Evolutionary conservation across 495 filamentous ascomycete species (phyloP).

Genomic region (Wilcoxina mikolae): DNA sequence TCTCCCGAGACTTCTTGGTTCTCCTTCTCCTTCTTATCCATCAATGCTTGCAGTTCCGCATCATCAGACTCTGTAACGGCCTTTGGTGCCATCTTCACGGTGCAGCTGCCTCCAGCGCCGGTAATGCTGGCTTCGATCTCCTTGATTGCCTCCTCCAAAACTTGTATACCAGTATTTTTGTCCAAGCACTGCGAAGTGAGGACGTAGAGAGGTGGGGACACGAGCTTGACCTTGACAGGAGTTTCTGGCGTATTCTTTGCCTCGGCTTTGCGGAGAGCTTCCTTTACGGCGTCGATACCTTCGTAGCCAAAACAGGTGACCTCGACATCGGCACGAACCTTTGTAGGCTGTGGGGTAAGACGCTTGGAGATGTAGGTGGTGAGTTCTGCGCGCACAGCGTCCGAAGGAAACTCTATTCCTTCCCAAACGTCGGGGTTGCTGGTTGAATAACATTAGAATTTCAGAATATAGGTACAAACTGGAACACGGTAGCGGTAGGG

Average conservation of each 20-base stretch:
- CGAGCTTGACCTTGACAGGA: slow-evolving; percentile 92
- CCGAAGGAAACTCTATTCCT: slow-evolving; percentile 73
- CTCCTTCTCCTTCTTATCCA: slow-evolving; percentile 98
- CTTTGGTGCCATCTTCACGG: slow-evolving; percentile 95
- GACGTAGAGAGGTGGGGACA: slow-evolving; percentile 89
- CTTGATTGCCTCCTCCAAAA: slow-evolving; percentile 73
- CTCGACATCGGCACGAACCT: slow-evolving; percentile 94
- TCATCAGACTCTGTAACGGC: slow-evolving; percentile 97
- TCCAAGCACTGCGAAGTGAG: slow-evolving; percentile 86
- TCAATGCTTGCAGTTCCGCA: slow-evolving; percentile 86
- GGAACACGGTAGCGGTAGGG: too few relatives aligned
- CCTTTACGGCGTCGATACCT: slow-evolving; percentile 95
- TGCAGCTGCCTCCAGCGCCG: slow-evolving; percentile 56
- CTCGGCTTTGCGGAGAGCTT: slow-evolving; percentile 71
- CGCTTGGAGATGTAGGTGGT: slow-evolving; percentile 89
- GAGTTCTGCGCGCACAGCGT: slow-evolving; percentile 72
- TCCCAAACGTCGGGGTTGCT: slow-evolving; percentile 95
- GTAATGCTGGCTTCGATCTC: slow-evolving; percentile 66
- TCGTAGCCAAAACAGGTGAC: slow-evolving; percentile 98
- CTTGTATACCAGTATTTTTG: slow-evolving; percentile 68
- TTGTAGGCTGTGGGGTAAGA: slow-evolving; percentile 89
- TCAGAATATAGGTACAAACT: too few relatives aligned
- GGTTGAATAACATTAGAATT: not conserved
- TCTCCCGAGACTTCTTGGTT: slow-evolving; percentile 94
- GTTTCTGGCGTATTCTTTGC: slow-evolving; percentile 73